Evolutionary conservation across 78 protist species (phyloP).

Genomic region (Dictyostelium citrinum): DNA sequence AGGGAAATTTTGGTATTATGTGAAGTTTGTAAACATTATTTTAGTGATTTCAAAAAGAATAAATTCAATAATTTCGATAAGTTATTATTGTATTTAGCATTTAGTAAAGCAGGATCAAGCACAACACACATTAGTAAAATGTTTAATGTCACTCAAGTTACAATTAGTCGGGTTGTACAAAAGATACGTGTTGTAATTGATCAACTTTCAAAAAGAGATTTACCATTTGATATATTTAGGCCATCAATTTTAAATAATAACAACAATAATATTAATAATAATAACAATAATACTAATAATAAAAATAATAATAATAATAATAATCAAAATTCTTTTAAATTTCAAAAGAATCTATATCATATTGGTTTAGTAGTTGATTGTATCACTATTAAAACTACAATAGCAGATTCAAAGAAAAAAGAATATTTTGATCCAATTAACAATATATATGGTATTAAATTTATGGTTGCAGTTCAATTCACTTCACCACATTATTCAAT

Average conservation of each 20-base stretch:
- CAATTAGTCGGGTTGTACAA: background rate
- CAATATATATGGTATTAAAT: background rate
- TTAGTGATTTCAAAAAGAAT: background rate
- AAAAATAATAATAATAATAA: too few relatives aligned
- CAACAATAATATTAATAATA: background rate
- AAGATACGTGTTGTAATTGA: background rate
- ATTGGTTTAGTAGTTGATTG: background rate
- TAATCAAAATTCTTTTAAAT: background rate
- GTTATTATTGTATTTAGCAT: background rate
- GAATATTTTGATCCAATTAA: background rate
- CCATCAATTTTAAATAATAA: background rate
- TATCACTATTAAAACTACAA: background rate
- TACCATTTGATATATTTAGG: background rate
- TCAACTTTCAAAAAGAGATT: background rate
- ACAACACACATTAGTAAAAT: background rate
- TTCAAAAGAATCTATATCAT: background rate
- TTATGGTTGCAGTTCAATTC: background rate
- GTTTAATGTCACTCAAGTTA: background rate
- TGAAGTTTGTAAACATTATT: background rate
- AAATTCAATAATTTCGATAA: background rate
- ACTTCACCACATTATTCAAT: background rate
- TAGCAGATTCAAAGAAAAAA: background rate
- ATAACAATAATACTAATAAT: background rate
- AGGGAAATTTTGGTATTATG: background rate
- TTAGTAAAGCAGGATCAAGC: background rate